These are phyloP conservation scores for Aspergillus eucalypticola DNA, from an alignment of 2,329 filamentous ascomycete species.

Conservation along the genomic window DNA sequence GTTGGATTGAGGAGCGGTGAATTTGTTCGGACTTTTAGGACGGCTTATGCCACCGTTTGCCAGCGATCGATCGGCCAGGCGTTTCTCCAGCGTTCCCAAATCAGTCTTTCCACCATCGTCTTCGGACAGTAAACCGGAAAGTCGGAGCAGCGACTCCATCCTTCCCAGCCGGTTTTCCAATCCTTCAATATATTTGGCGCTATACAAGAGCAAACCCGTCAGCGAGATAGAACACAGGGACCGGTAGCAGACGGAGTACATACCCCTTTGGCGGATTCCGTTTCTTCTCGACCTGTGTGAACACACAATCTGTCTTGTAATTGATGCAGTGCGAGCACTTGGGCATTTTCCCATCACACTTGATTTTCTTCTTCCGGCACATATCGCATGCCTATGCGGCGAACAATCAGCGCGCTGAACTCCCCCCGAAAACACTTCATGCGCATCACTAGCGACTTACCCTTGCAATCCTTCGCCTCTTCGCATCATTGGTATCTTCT, in stretches of 20 bases:
- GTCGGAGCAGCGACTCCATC: constrained; percentile 86
- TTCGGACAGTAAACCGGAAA: constrained; percentile 83
- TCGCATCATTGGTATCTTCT: constrained; percentile 72
- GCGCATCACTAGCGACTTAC: constrained; percentile 53
- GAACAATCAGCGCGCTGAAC: constrained; percentile 10
- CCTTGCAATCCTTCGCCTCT: constrained; percentile 83
- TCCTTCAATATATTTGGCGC: constrained; percentile 96
- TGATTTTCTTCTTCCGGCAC: constrained; percentile 92
- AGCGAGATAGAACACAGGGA: constrained; percentile 6
- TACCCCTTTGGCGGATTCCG: constrained; percentile 95
- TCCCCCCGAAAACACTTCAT: background rate
- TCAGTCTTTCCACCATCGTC: constrained; percentile 85
- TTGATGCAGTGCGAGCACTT: constrained; percentile 95
- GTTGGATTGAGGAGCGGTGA: constrained; percentile 29
- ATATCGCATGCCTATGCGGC: constrained; percentile 78
- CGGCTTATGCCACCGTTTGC: constrained; percentile 36
- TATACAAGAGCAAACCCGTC: constrained; percentile 38
- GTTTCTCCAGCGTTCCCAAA: constrained; percentile 82
- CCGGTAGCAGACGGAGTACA: constrained; percentile 23
- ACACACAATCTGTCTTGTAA: constrained; percentile 96
- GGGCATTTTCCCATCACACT: constrained; percentile 94
- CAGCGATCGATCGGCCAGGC: constrained; percentile 56
- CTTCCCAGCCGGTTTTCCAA: constrained; percentile 91
- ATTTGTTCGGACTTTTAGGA: constrained; percentile 35
- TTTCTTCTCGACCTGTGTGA: constrained; percentile 99